phyloP scores from a whole-genome alignment of 495 filamentous ascomycete genomes.

The Schizothecium vesticola region DNA sequence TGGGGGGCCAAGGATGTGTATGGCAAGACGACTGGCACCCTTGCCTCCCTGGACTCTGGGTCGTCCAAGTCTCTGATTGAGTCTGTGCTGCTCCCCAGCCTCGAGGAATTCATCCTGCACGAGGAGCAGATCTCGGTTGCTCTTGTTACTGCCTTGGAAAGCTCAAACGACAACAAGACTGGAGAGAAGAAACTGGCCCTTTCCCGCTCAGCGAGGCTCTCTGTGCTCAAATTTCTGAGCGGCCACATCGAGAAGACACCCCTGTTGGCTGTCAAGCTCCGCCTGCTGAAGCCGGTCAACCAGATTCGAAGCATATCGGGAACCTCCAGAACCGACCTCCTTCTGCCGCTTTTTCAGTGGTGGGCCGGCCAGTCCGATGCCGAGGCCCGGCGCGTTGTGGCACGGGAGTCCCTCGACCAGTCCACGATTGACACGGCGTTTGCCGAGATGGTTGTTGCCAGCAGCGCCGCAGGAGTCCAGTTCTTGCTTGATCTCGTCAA shows the following conservation, averaged over 20 bases:
- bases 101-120: slow-evolving; percentile 83
- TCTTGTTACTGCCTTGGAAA: slow-evolving; percentile 53
- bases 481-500: slow-evolving; percentile 52
- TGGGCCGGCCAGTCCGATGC: slow-evolving; percentile 52
- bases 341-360: slow-evolving; percentile 62
- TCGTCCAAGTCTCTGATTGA: slow-evolving; percentile 56
- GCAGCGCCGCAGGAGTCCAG: slow-evolving; percentile 61
- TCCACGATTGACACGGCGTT: slow-evolving; percentile 53
- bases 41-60: slow-evolving; percentile 55
- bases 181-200: slow-evolving; percentile 48
- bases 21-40: slow-evolving; percentile 39
- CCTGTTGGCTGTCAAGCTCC: slow-evolving; percentile 58
- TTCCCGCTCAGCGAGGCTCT: slow-evolving; percentile 58
- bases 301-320: slow-evolving; percentile 61
- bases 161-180: slow-evolving; percentile 33
- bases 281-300: slow-evolving; percentile 66
- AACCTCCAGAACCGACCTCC: slow-evolving; percentile 58
- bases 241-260: slow-evolving; percentile 66
- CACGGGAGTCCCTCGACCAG: slow-evolving; percentile 56
- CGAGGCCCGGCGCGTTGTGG: slow-evolving; percentile 30
- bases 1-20: slow-evolving; percentile 43
- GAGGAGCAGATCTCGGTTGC: slow-evolving; percentile 54
- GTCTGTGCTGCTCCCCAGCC: slow-evolving; percentile 56
- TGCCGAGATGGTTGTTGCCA: slow-evolving; percentile 57
- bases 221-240: slow-evolving; percentile 68